phyloP scores from a whole-genome alignment of 371 early-diverging fungal genomes.

The Mortierella sp. region DNA sequence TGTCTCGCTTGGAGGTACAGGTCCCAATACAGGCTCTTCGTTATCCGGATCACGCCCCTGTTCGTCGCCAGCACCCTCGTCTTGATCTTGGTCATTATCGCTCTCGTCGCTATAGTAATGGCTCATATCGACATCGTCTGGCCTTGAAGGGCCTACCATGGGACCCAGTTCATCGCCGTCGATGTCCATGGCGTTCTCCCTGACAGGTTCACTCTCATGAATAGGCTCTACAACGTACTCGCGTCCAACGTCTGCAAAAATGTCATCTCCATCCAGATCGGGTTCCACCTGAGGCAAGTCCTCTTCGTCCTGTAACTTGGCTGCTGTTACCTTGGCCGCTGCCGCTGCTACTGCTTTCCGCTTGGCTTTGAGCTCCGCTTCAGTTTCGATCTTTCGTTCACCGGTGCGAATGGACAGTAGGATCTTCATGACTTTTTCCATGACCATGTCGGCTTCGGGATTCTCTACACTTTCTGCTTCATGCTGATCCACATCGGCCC shows the following conservation, averaged over 20 bases:
- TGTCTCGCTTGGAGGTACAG: slow-evolving; percentile 30
- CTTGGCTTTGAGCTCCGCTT: slow-evolving; percentile 52
- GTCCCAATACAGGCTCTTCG: slow-evolving; percentile 43
- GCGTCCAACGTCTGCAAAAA: slow-evolving; percentile 88
- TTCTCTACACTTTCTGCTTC: slow-evolving; percentile 45
- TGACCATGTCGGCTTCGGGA: slow-evolving; percentile 71
- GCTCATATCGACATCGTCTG: slow-evolving; percentile 47
- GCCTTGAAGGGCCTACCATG: slow-evolving; percentile 34
- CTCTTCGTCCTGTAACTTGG: slow-evolving; percentile 35
- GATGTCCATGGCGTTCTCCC: slow-evolving; percentile 26
- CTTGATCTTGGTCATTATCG: slow-evolving; percentile 25
- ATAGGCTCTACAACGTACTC: slow-evolving; percentile 72
- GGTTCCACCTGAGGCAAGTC: slow-evolving; percentile 34
- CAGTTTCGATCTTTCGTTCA: slow-evolving; percentile 40
- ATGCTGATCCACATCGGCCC: slow-evolving; percentile 47
- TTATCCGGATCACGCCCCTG: slow-evolving; percentile 1
- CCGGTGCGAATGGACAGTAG: slow-evolving; percentile 64
- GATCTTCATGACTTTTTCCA: slow-evolving; percentile 78
- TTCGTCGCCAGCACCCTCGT: not conserved
- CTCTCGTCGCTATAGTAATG: slow-evolving; percentile 51
- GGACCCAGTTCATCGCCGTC: slow-evolving; percentile 37
- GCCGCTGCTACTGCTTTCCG: slow-evolving; percentile 47
- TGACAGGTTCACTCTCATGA: not conserved
- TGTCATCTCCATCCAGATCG: slow-evolving; percentile 78
- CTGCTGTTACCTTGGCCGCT: slow-evolving; percentile 31